phyloP scores from a whole-genome alignment of 192 early-diverging fungal species.

The Endogone sp. region DNA sequence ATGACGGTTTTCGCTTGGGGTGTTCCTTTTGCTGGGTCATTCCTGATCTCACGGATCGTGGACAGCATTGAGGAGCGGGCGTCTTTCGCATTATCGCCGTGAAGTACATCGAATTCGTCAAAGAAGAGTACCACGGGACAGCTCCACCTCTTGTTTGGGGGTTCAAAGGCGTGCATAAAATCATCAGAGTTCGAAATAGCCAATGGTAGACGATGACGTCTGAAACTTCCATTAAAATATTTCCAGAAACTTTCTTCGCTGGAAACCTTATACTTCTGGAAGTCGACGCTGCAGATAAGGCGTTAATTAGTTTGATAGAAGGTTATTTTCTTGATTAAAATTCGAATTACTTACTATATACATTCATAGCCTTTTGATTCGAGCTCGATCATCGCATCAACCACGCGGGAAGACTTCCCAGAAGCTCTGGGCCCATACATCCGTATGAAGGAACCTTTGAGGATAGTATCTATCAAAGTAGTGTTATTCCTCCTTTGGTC shows the following conservation, averaged over 20 bases:
- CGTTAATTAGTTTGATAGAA: not conserved
- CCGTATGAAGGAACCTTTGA: slow-evolving; percentile 10
- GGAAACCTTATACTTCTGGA: too few relatives aligned
- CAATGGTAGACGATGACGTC: too few relatives aligned
- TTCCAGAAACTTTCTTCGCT: too few relatives aligned
- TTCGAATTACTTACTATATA: slow-evolving; percentile 31
- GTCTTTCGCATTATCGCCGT: not conserved
- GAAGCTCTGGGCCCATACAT: slow-evolving; percentile 26
- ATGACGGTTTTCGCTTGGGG: slow-evolving; percentile 1
- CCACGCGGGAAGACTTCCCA: slow-evolving; percentile 25
- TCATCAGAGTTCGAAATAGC: too few relatives aligned
- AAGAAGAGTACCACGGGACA: too few relatives aligned
- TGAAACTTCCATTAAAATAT: too few relatives aligned
- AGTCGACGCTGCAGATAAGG: not conserved
- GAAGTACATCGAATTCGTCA: too few relatives aligned
- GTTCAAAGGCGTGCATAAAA: too few relatives aligned
- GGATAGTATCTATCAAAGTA: slow-evolving; percentile 22
- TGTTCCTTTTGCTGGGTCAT: slow-evolving; percentile 4
- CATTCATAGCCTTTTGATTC: slow-evolving; percentile 19
- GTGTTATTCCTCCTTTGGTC: too few relatives aligned
- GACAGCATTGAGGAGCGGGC: slow-evolving; percentile 5
- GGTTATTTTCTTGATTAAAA: too few relatives aligned
- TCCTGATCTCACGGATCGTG: not conserved
- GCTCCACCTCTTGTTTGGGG: too few relatives aligned
- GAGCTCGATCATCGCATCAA: slow-evolving; percentile 13